phyloP scores from a whole-genome alignment of 106 monocot genomes.

The Acanthochlamys bracteata region DNA sequence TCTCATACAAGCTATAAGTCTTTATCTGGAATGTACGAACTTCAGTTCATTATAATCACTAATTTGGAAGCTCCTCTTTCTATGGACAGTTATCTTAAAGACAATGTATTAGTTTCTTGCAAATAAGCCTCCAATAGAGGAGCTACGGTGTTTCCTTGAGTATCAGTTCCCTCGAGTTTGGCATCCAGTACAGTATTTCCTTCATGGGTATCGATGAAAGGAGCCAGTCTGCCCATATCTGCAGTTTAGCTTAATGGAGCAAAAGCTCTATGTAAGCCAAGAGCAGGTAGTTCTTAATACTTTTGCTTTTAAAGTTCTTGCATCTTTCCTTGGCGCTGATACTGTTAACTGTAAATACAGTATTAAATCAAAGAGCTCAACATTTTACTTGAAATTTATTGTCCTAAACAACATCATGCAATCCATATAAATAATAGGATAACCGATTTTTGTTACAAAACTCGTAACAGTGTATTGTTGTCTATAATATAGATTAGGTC shows the following conservation, averaged over 20 bases:
- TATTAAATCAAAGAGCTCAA: too few relatives aligned
- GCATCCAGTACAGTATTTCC: conserved; percentile 56
- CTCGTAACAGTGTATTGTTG: too few relatives aligned
- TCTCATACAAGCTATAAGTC: conserved; percentile 60
- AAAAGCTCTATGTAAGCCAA: conserved; percentile 78
- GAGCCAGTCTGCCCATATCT: conserved; percentile 79
- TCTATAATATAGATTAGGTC: too few relatives aligned
- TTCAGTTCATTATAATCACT: neutral
- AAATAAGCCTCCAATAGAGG: conserved; percentile 91
- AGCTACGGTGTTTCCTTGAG: conserved; percentile 72
- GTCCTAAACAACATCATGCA: too few relatives aligned
- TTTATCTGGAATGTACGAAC: conserved; percentile 78
- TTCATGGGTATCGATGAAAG: conserved; percentile 67
- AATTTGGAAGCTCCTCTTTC: neutral
- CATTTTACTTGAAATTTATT: too few relatives aligned
- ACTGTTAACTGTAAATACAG: too few relatives aligned
- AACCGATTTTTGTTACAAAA: too few relatives aligned
- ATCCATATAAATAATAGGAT: too few relatives aligned
- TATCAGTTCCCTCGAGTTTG: conserved; percentile 73
- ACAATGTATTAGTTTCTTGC: conserved; percentile 5
- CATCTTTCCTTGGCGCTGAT: too few relatives aligned
- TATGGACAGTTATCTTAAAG: neutral
- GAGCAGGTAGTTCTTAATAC: conserved; percentile 52
- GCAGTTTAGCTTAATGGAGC: conserved; percentile 94
- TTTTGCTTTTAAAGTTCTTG: too few relatives aligned